Conservation (phyloP, 345 rosid species). For the Populus deltoides region DNA sequence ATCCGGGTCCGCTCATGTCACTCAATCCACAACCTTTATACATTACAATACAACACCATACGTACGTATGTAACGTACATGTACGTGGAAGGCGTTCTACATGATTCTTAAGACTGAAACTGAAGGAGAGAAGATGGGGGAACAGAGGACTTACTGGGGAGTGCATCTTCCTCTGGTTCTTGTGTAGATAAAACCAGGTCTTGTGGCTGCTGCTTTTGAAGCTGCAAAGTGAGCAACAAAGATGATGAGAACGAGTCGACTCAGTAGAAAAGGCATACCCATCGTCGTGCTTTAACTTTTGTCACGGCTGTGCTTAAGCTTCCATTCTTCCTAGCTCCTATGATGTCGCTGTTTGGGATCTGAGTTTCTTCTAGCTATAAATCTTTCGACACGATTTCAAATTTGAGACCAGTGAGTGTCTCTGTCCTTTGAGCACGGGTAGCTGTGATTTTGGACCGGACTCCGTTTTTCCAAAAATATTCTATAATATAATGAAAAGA, state of each 20-base stretch:
- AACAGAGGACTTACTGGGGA: constrained; percentile 45
- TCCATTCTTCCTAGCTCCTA: not conserved
- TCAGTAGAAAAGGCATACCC: not conserved
- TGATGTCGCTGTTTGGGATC: not conserved
- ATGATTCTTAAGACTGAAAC: too few species aligned
- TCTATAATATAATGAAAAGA: not conserved
- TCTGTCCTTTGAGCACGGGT: not conserved
- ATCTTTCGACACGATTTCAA: not conserved
- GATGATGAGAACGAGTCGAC: constrained; percentile 5
- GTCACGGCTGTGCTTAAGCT: not conserved
- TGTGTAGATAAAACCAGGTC: constrained; percentile 58
- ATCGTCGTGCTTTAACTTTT: not conserved
- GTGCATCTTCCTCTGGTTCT: constrained; percentile 82
- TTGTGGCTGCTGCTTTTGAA: not conserved
- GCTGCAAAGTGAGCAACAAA: constrained; percentile 1
- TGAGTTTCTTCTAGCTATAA: not conserved
- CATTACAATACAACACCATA: not conserved
- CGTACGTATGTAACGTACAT: not conserved
- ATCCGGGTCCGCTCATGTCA: not conserved
- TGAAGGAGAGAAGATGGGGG: not conserved
- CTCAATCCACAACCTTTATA: not conserved
- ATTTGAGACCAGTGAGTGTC: not conserved
- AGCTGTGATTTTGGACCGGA: not conserved
- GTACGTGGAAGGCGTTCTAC: too few species aligned
- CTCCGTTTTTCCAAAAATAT: not conserved